Base-by-base conservation (phyloP, 257 asterid species). In the Perilla frutescens region DNA sequence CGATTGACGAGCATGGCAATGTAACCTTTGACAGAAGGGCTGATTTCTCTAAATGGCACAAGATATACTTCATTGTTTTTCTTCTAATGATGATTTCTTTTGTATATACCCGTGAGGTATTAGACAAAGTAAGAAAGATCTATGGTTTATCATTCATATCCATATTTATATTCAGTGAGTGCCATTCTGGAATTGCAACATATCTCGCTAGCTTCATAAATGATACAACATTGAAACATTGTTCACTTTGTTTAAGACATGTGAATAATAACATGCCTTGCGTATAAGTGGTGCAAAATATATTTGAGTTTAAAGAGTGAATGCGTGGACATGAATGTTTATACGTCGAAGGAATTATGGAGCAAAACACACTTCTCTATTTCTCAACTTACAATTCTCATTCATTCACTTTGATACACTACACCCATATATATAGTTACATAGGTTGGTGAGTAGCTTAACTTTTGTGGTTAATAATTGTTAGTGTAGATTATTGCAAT, bases 11-110 rank as follows among this genome's bases (percentile, higher is more conserved):
- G n/a, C n/a, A n/a, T n/a, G n/a, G n/a, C n/a, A n/a, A 91, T 87
- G 99, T 91, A 81, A 94, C 98, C 60, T 94, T 94, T 6, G 99
- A 94, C 81, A 90, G 98, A 29, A 94, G 99, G 77, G 99, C 98
- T 66, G 99, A 98, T 79, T 87, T 90, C 70, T 98, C 91, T 90
- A 94, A 87, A 83, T 79, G 91, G 81, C 96, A 97, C 50, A 94
- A 94, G 98, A 98, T 94, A 50, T 72, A 83, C 58, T 75, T 75
- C 70, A 49, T 64, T 11, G 15, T 57, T 68, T 76, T 69, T 73
- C 15, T 59, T 78, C 60, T 63, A 36, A 53, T 68, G 31, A 61
- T 70, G 51, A 60, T 66, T 55, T 73, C 14, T 47, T 75, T 63
- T 5, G 14, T 54, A 59, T 31, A 57, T 66, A 60, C 69, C 31